phyloP scores from a whole-genome alignment of 805 yeast species.

The Monosporozyma servazzii region DNA sequence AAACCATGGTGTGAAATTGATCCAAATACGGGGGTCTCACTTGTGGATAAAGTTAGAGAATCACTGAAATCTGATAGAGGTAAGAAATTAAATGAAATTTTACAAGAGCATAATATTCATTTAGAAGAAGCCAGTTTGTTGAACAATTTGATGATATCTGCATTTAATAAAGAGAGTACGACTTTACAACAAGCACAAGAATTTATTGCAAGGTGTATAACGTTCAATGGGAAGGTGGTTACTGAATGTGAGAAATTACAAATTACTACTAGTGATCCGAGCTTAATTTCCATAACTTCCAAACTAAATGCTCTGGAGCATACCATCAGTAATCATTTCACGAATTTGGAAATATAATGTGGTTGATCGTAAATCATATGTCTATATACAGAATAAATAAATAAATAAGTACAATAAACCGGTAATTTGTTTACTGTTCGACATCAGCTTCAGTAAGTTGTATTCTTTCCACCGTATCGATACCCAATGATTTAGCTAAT shows the following conservation, averaged over 20 bases:
- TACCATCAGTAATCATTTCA: conserved; percentile 9
- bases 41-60: conserved; percentile 50
- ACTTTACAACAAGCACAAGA: conserved; percentile 36
- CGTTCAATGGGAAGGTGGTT: conserved; percentile 51
- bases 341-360: conserved; percentile 5
- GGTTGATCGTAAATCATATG: not conserved
- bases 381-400: not conserved
- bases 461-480: conserved; percentile 31
- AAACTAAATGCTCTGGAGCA: conserved; percentile 53
- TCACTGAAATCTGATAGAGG: conserved; percentile 40
- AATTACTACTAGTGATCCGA: conserved; percentile 60
- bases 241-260: conserved; percentile 50
- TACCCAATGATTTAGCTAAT: conserved; percentile 34
- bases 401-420: not conserved
- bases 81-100: conserved; percentile 32
- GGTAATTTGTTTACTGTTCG: not conserved
- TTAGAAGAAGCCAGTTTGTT: conserved; percentile 27
- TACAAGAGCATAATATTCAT: conserved; percentile 32
- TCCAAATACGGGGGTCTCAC: conserved; percentile 37
- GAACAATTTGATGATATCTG: conserved; percentile 29
- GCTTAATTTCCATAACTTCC: conserved; percentile 49
- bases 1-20: conserved; percentile 58
- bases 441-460: conserved; percentile 27
- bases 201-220: conserved; percentile 53
- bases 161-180: conserved; percentile 28